These are phyloP conservation scores for Melanogaster broomeanus DNA, from an alignment of 768 basidiomycete genomes.

Conservation along the genomic window DNA sequence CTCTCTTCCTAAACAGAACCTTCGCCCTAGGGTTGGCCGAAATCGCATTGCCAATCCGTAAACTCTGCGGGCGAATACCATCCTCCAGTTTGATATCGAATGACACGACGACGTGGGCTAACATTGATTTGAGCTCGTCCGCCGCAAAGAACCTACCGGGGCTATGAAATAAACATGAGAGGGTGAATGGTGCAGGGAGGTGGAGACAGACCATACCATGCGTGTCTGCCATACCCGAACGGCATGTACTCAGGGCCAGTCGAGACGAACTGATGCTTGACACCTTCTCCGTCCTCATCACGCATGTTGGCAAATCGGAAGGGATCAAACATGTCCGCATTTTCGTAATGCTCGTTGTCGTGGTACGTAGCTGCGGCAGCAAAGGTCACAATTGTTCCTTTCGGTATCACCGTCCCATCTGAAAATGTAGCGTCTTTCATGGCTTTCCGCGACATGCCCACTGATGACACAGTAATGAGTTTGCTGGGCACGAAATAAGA, in stretches of 20 bases:
- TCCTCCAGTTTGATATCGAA: constrained; percentile 2
- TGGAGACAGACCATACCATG: constrained; percentile 19
- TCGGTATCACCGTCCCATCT: constrained; percentile 36
- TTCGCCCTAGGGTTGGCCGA: not conserved
- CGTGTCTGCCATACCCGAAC: constrained; percentile 33
- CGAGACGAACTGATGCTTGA: constrained; percentile 37
- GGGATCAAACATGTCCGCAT: constrained; percentile 41
- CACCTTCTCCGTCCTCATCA: constrained; percentile 33
- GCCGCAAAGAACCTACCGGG: constrained; percentile 41
- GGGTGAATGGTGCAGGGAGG: not conserved
- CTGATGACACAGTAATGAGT: constrained; percentile 9
- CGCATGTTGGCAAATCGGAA: constrained; percentile 46
- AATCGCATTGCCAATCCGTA: not conserved
- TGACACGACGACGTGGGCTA: constrained; percentile 41
- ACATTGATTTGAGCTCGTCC: constrained; percentile 43
- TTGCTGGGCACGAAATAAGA: not conserved
- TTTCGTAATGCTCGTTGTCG: constrained; percentile 25
- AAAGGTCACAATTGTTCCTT: constrained; percentile 26
- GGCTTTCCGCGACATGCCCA: constrained; percentile 32
- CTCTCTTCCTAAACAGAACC: constrained; percentile 3
- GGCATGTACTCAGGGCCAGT: constrained; percentile 32
- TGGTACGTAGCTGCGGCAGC: constrained; percentile 19
- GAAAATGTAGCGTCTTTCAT: constrained; percentile 33
- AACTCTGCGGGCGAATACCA: not conserved
- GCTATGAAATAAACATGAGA: not conserved